These are phyloP conservation scores for Aspergillus niger DNA, from an alignment of 2,329 filamentous ascomycete genomes.

Conservation along the genomic window DNA sequence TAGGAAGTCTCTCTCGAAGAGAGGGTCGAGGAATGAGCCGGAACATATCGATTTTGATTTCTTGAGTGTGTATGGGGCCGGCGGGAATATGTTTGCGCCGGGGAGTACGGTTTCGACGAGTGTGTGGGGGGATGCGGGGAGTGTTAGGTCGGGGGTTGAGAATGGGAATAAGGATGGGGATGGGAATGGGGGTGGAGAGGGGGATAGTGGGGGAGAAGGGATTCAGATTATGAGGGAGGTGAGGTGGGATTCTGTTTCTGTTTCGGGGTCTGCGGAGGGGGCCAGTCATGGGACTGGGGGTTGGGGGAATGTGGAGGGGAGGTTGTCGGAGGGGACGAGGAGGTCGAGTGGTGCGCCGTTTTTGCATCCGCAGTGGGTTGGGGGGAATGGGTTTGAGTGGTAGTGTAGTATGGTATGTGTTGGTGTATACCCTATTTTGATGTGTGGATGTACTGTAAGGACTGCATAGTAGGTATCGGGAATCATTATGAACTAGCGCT, in stretches of 20 bases:
- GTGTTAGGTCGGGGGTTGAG: too few species aligned
- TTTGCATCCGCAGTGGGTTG: neutral
- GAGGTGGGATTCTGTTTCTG: slow-evolving; percentile 25
- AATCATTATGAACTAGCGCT: too few species aligned
- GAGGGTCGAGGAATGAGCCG: too few species aligned
- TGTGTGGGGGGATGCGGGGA: too few species aligned
- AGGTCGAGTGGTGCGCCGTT: neutral
- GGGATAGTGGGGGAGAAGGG: slow-evolving; percentile 18
- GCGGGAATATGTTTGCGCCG: neutral
- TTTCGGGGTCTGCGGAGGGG: neutral
- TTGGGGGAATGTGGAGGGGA: neutral
- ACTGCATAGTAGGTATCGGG: too few species aligned
- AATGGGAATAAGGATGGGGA: neutral
- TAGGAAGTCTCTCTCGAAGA: too few species aligned
- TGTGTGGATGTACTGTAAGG: too few species aligned
- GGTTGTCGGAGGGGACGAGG: neutral
- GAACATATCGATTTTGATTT: too few species aligned
- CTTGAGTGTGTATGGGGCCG: neutral
- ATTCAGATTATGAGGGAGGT: slow-evolving; percentile 35
- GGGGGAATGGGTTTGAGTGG: too few species aligned
- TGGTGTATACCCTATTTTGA: too few species aligned
- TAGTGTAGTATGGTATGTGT: too few species aligned
- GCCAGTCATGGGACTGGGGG: neutral
- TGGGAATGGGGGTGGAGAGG: slow-evolving; percentile 5
- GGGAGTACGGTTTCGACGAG: too few species aligned